A percentile compares a stretch with the other conserved stretches of the same genome.
phyloP scores from a whole-genome alignment of 2,329 filamentous ascomycete species.

The Fusarium incarnatum region DNA sequence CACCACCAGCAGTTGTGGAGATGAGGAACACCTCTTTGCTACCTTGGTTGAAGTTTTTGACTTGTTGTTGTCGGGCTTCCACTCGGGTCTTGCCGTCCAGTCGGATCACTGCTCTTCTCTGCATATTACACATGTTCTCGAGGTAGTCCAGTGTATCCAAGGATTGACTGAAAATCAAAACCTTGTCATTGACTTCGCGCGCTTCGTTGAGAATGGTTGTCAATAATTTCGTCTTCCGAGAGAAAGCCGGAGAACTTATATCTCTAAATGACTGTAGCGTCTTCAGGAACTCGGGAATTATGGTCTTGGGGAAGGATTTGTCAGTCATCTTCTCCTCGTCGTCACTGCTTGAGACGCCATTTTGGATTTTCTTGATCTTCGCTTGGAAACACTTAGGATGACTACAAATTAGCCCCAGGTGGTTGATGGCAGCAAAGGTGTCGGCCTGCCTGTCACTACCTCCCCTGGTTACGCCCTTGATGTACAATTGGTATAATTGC shows the following conservation, averaged over 20 bases:
- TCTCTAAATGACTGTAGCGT: slow-evolving; percentile 54
- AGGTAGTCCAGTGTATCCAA: slow-evolving; percentile 77
- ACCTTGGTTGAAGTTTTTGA: slow-evolving; percentile 76
- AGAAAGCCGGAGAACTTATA: slow-evolving; percentile 63
- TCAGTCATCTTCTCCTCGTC: slow-evolving; percentile 6
- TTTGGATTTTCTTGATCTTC: slow-evolving; percentile 45
- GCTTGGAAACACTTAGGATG: slow-evolving; percentile 63
- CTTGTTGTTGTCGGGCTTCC: slow-evolving; percentile 67
- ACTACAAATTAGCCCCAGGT: slow-evolving; percentile 62
- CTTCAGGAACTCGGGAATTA: slow-evolving; percentile 49
- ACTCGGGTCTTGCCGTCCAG: slow-evolving; percentile 76
- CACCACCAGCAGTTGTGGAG: slow-evolving; percentile 83
- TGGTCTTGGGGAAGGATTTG: slow-evolving; percentile 41
- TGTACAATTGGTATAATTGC: slow-evolving; percentile 67
- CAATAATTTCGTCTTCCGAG: slow-evolving; percentile 77
- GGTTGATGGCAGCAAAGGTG: slow-evolving; percentile 53
- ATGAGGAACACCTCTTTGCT: slow-evolving; percentile 76
- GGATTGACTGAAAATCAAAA: slow-evolving; percentile 84
- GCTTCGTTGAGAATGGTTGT: slow-evolving; percentile 76
- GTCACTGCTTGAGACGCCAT: neutral
- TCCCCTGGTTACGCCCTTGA: slow-evolving; percentile 44
- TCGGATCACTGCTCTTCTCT: slow-evolving; percentile 63
- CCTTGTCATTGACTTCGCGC: slow-evolving; percentile 72
- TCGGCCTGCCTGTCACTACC: slow-evolving; percentile 14
- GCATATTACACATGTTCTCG: slow-evolving; percentile 63